Base-by-base conservation (phyloP, 345 rosid species). In the Geranium brycei region DNA sequence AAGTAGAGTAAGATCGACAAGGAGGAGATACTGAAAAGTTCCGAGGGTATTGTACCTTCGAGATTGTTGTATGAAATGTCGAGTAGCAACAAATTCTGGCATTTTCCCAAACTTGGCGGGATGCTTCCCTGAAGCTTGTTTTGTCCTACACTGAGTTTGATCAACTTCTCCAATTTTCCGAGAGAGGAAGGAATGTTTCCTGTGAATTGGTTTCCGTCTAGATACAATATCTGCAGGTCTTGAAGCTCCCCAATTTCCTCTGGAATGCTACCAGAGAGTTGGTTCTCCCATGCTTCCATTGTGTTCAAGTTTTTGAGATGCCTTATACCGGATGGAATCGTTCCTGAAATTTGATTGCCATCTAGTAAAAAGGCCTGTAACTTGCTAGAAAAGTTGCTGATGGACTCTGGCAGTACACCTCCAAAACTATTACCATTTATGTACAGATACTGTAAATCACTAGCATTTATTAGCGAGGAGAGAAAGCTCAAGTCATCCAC, bases 111-210 rank as follows among this genome's bases (percentile, higher is more conserved):
- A 57, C 60, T 19, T 0, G 51, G 53, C 17, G 73, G 77, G 40
- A 72, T 66, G 59, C 14, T 58, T 1, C 75, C 82, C 13, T 56
- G 71, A 32, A 73, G 60, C 0, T 1, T 13, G 67, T 79, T 79
- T 10, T 16, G 1, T 0, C 1, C 1, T 15, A 73, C 41, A 55
- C 0, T 0, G 5, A 79, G 64, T 1, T 0, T 0, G 2, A 17
- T 19, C 41, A 72, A 19, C 10, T 31, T 16, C 6, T 70, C 68
- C 1, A 51, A 23, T 18, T 79, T 75, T 0, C 53, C 53, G 11
- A 47, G 12, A 7, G 53, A 47, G 11, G 3, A 8, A 2, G 53
- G 53, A 11, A 47, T 47, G 14, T 47, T 47, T 47, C 53, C 53
- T 11, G 53, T 47, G 53, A 47, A 11, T 47, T 47, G 53, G 15